phyloP scores from a whole-genome alignment of 208 protist species.

The Trypanosoma caninum region DNA sequence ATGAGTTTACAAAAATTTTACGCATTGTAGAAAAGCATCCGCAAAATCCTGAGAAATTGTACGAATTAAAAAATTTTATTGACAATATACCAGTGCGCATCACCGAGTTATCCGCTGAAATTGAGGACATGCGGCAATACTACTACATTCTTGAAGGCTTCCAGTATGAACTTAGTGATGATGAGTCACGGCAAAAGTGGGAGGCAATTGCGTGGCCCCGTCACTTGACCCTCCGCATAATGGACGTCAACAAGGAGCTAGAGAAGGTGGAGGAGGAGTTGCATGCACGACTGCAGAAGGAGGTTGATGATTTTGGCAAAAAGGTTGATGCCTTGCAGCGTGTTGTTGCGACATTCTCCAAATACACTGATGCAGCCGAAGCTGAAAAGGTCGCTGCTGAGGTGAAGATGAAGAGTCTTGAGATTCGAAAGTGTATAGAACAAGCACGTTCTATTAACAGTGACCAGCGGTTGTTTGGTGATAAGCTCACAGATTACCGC shows the following conservation, averaged over 20 bases:
- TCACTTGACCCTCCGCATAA: slow-evolving; percentile 75
- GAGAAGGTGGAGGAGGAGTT: slow-evolving; percentile 92
- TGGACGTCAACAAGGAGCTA: slow-evolving; percentile 78
- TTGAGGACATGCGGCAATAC: slow-evolving; percentile 90
- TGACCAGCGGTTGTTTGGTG: slow-evolving; percentile 94
- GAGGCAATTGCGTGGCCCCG: slow-evolving; percentile 93
- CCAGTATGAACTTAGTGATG: slow-evolving; percentile 89
- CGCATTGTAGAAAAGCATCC: slow-evolving; percentile 78
- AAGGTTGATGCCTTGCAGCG: slow-evolving; percentile 90
- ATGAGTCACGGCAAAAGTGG: slow-evolving; percentile 94
- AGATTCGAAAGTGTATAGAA: slow-evolving; percentile 92
- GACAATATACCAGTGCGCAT: slow-evolving; percentile 79
- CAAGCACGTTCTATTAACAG: slow-evolving; percentile 92
- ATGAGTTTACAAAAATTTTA: slow-evolving; percentile 87
- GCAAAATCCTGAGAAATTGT: slow-evolving; percentile 89
- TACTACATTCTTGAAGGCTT: slow-evolving; percentile 94
- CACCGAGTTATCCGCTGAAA: slow-evolving; percentile 58
- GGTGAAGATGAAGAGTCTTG: slow-evolving; percentile 93
- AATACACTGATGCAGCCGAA: slow-evolving; percentile 89
- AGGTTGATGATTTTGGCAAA: slow-evolving; percentile 94
- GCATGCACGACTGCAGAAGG: slow-evolving; percentile 83
- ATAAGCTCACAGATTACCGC: slow-evolving; percentile 94
- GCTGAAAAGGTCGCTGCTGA: slow-evolving; percentile 93
- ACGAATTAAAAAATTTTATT: slow-evolving; percentile 88
- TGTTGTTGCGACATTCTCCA: slow-evolving; percentile 91